Conservation (phyloP, 768 basidiomycete genomes). For the Mycena capillaripes region DNA sequence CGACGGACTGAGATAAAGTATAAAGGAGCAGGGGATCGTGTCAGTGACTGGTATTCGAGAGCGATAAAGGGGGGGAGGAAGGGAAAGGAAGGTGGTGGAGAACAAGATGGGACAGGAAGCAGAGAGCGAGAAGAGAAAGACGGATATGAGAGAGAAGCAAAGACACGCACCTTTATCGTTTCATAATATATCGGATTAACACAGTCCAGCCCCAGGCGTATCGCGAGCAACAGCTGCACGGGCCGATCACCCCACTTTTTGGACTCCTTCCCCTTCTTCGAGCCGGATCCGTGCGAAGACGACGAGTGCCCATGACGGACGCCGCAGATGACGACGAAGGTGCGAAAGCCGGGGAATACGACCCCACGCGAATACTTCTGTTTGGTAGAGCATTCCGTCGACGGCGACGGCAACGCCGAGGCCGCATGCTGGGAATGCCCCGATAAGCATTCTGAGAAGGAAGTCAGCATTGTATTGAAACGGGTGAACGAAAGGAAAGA, state of each 20-base stretch:
- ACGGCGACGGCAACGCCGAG: slow-evolving; percentile 86
- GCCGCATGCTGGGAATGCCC: slow-evolving; percentile 83
- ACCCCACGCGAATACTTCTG: slow-evolving; percentile 86
- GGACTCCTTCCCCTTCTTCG: slow-evolving; percentile 40
- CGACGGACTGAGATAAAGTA: no score
- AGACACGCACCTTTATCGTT: slow-evolving; percentile 62
- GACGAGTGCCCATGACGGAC: not conserved
- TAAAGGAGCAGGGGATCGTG: no score
- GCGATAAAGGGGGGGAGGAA: not conserved
- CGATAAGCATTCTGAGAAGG: slow-evolving; percentile 62
- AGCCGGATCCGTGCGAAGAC: slow-evolving; percentile 13
- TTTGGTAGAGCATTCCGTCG: slow-evolving; percentile 86
- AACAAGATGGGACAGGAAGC: not conserved
- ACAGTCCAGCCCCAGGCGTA: slow-evolving; percentile 69
- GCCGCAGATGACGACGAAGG: not conserved
- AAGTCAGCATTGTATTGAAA: not conserved
- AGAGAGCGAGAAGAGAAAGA: not conserved
- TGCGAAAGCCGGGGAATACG: slow-evolving; percentile 50
- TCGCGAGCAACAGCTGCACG: slow-evolving; percentile 64
- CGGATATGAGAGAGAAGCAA: not conserved
- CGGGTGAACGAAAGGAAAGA: not conserved
- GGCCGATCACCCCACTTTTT: slow-evolving; percentile 82
- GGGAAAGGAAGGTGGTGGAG: not conserved
- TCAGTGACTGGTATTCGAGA: no score
- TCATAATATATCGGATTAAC: slow-evolving; percentile 97